phyloP scores from a whole-genome alignment of 352 stramenopile species.

The Bremia lactucae region DNA sequence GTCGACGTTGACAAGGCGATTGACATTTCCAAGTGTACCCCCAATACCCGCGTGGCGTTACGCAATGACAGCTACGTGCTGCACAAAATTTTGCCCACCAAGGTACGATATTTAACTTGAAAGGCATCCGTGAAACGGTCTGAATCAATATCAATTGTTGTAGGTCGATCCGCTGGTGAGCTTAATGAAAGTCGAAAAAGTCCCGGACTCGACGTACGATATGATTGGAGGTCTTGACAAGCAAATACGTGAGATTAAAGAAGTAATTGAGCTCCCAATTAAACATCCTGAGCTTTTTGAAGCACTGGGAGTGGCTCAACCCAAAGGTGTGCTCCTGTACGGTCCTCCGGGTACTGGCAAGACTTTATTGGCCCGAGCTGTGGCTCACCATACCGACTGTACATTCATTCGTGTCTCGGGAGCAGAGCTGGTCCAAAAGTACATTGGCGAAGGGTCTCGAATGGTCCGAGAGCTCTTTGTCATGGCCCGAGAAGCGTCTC shows the following conservation, averaged over 20 bases:
- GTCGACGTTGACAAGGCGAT: constrained; percentile 98
- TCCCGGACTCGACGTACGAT: constrained; percentile 99
- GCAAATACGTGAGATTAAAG: constrained; percentile 99
- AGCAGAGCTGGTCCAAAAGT: constrained; percentile 99
- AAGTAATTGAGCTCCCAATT: constrained; percentile 99
- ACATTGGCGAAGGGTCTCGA: constrained; percentile 97
- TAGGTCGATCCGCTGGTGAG: constrained; percentile 85
- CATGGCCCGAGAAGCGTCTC: constrained; percentile 95
- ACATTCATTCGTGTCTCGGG: constrained; percentile 99
- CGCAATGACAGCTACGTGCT: constrained; percentile 99
- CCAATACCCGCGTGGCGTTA: constrained; percentile 97
- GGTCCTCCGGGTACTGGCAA: constrained; percentile 97
- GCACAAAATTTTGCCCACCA: constrained; percentile 99
- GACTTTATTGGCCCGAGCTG: constrained; percentile 95
- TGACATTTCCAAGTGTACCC: constrained; percentile 93
- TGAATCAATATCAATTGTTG: background rate
- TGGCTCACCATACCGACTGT: constrained; percentile 99
- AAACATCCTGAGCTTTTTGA: constrained; percentile 99
- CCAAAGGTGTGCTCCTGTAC: constrained; percentile 93
- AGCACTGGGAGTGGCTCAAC: constrained; percentile 95
- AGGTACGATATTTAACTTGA: constrained; percentile 33
- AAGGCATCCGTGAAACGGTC: too few relatives aligned
- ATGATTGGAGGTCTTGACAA: constrained; percentile 99
- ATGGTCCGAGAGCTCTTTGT: constrained; percentile 99
- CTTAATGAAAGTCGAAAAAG: constrained; percentile 97